Evolutionary conservation across 169 alveolate genomes (phyloP), one percentile per base, ranked within the genome.

Genomic region (Eimeria maxima): DNA sequence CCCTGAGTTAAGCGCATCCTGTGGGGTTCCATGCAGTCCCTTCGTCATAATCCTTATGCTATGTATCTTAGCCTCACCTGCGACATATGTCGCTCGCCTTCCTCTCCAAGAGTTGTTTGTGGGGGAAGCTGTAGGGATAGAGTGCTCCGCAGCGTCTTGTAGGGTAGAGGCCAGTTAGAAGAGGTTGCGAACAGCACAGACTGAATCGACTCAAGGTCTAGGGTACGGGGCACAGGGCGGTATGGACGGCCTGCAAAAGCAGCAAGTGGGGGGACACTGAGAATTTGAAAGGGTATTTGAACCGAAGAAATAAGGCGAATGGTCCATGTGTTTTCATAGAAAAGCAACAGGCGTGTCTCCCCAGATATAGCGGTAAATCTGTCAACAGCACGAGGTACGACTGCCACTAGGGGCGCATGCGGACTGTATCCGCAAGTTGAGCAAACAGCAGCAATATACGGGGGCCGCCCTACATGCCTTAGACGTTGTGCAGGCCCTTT

Each of bases 131-230:
- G 94, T 29, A 65, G 13, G 80, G 65, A 29, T n/a, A 87, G 27
- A 44, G 67, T 4, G 83, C 78, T 63, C 27, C 67, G 67, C 38
- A 87, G 69, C 55, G 94, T n/a, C 33, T 57, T 57, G 33, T 57
- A 63, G 20, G 78, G 94, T 11, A 60, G 38, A 4, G 94, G 94
- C 83, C 81, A 87, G 81, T 63, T 57, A 45, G 65, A 87, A n/a
- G 94, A 87, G 57, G 93, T 45, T 63, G 93, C 93, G 74, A 93
- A 93, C 27, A 93, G 45, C 27, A 93, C 96, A 47, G 96, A 93
- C 92, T 93, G 96, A 33, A 93, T 86, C 33, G 84, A 57, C 42
- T 50, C 86, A 38, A 80, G 74, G 65, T 84, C 90, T 27, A 55
- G 47, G 6, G 93, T 63, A 44, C 86, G 96, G 7, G 96, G 96